A percentile compares a stretch with the other conserved stretches of the same genome.
Evolutionary conservation across 306 rosid genomes (phyloP).

Genomic region (Cajanus cajan): DNA sequence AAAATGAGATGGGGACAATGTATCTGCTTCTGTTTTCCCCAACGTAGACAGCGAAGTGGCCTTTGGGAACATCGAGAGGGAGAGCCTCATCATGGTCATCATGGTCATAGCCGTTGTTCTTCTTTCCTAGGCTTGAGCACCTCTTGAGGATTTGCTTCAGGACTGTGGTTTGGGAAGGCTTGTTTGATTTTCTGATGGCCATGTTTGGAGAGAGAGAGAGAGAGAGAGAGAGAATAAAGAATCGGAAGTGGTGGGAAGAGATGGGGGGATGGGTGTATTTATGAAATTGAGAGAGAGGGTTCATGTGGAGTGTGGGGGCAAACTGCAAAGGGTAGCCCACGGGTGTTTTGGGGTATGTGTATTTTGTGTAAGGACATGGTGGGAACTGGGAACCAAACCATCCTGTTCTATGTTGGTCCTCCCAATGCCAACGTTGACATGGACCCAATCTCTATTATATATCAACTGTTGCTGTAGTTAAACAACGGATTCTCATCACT

Average conservation of each 20-base stretch:
- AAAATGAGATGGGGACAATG: conserved; percentile 83
- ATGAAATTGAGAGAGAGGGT: conserved; percentile 22
- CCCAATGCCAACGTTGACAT: conserved; percentile 30
- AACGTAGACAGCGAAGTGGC: conserved; percentile 88
- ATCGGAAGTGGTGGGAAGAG: neutral
- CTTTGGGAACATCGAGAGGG: conserved; percentile 85
- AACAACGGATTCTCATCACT: too few species aligned
- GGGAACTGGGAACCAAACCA: conserved; percentile 58
- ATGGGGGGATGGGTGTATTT: conserved; percentile 45
- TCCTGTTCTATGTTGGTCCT: conserved; percentile 45
- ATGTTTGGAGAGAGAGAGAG: conserved; percentile 30
- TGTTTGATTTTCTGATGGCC: conserved; percentile 71
- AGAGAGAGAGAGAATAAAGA: neutral
- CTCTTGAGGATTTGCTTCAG: conserved; percentile 76
- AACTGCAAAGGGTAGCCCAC: conserved; percentile 56
- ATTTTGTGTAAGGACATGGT: conserved; percentile 44
- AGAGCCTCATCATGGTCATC: conserved; percentile 55
- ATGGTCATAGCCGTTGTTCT: conserved; percentile 15
- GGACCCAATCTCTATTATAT: conserved; percentile 31
- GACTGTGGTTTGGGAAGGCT: conserved; percentile 61
- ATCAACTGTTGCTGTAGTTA: too few species aligned
- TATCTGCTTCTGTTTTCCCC: conserved; percentile 80
- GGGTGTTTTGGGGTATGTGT: conserved; percentile 60
- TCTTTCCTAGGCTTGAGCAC: conserved; percentile 73
- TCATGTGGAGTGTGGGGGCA: conserved; percentile 46